phyloP scores from a whole-genome alignment of 2,329 filamentous ascomycete species.

The Colletotrichum sidae region DNA sequence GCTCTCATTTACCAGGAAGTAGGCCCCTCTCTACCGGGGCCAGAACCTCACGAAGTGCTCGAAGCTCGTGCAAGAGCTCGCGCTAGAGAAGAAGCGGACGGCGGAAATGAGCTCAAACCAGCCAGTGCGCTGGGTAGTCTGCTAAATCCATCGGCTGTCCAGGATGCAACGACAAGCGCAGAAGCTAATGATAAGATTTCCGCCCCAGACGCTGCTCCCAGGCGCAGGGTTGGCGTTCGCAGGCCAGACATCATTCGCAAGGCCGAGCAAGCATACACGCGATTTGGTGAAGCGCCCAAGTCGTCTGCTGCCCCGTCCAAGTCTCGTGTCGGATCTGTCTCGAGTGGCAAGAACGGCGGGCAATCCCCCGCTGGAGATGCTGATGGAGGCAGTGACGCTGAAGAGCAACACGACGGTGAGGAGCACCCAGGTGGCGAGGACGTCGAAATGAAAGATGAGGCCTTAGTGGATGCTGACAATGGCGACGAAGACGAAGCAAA shows the following conservation, averaged over 20 bases:
- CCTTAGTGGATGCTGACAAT: constrained; percentile 36
- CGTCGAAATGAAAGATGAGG: constrained; percentile 41
- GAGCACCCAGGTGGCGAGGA: constrained; percentile 31
- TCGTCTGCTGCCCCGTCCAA: constrained; percentile 50
- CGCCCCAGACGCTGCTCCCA: constrained; percentile 52
- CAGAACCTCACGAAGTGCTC: constrained; percentile 59
- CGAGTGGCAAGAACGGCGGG: constrained; percentile 60
- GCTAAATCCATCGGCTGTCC: constrained; percentile 55
- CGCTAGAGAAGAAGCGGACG: constrained; percentile 55
- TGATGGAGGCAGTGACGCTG: constrained; percentile 49
- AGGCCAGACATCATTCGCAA: constrained; percentile 70
- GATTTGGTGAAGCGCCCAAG: constrained; percentile 62
- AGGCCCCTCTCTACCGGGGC: constrained; percentile 67
- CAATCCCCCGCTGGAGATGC: constrained; percentile 50
- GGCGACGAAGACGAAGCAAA: constrained; percentile 42
- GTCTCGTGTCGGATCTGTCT: constrained; percentile 62
- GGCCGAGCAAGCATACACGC: constrained; percentile 68
- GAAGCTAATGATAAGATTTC: constrained; percentile 48
- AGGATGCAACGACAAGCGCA: constrained; percentile 55
- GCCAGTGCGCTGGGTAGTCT: constrained; percentile 54
- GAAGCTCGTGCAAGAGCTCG: constrained; percentile 55
- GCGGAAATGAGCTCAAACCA: constrained; percentile 49
- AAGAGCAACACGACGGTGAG: constrained; percentile 52
- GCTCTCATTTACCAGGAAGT: constrained; percentile 79
- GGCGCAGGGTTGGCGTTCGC: constrained; percentile 59